Base-by-base conservation (phyloP, 768 basidiomycete genomes). In the Phylloporus sp. region DNA sequence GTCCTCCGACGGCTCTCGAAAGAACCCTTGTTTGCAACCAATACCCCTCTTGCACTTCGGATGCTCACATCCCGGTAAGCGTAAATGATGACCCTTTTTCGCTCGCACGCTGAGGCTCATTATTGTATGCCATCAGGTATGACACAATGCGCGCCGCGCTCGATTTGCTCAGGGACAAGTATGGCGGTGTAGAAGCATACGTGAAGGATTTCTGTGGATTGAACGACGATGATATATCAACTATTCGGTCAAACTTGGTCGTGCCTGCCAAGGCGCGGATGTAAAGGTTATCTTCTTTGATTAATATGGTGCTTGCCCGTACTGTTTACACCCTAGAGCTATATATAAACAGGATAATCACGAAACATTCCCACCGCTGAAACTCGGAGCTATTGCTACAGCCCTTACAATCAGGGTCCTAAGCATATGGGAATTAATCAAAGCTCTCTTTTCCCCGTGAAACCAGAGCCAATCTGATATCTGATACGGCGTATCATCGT, bases 141-240 rank as follows among this genome's bases (percentile, higher is more conserved):
- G 85, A 85, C 60, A 88, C 87, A 1, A 92, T 92, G 89, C 56
- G 73, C n/a, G 81, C 84, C 2, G 86, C 87, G 60, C 72, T 91
- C 13, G 59, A 72, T 15, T 68, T 88, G 40, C 58, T 92, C 6
- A 70, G 81, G 23, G 74, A 79, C 40, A 79, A 79, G 53, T 91
- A 89, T 57, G 81, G 82, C 1, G 87, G 88, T 22, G 83, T 76
- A 2, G 82, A 87, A 58, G 73, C 63, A 45, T 92, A 91, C 57
- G 61, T 81, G 9, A 80, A 76, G 67, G 64, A 72, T 11, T 78
- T 78, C 58, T 70, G 80, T n/a, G 75, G 73, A 11, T 74, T 91
- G 44, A 75, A 77, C 5, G 80, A 85, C 52, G 80, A 79, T 15
- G 90, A 91, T 55, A 75, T 90, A 57, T 59, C 61, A 18, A 74